Base-by-base conservation (phyloP, 169 alveolate genomes). In the Plasmodium ovale region DNA sequence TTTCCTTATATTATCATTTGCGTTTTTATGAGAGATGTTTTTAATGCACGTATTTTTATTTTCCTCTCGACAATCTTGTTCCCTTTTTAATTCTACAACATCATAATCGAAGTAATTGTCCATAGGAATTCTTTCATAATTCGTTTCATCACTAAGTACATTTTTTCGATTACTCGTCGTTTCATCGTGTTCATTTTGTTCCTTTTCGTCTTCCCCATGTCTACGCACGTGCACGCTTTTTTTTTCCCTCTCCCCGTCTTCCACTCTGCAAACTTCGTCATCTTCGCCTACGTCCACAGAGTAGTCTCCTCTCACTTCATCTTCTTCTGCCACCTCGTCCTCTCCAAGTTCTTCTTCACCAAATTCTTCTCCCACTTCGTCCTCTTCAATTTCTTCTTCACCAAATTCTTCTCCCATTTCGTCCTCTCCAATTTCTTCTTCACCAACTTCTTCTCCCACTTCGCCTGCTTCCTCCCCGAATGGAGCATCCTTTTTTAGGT, bases 71-170 rank as follows among this genome's bases (percentile, higher is more conserved):
- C 25, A 6, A 23, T 53, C 72, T 9, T 14, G 33, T 54, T 72
- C 56, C 19, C 10, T 59, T 54, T 21, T 56, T 62, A 72, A 9
- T 19, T 72, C 71, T 44, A 35, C 16, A 44, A 33, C 49, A 62
- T 25, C 56, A 44, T 62, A 54, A n/a, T 72, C 60, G 37, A 35
- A n/a, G 10, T 64, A 47, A 64, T 59, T 60, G 5, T 60, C 31
- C 31, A 25, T 73, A 25, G 0, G 58, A 14, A n/a, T 73, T 73
- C 27, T 27, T 19, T 56, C 73, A 29, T 42, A 44, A 29, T 59
- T 73, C 16, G 5, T 39, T 31, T 31, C 33, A 49, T 51, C 67
- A 47, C 16, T 21, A 4, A 47, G 12, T 47, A 2, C 56, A n/a
- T n/a, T n/a, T n/a, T n/a, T n/a, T n/a, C n/a, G n/a, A 47, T 47